Evolutionary conservation across 2,329 filamentous ascomycete species (phyloP).

Genomic region (Hyphodiscus sp.): DNA sequence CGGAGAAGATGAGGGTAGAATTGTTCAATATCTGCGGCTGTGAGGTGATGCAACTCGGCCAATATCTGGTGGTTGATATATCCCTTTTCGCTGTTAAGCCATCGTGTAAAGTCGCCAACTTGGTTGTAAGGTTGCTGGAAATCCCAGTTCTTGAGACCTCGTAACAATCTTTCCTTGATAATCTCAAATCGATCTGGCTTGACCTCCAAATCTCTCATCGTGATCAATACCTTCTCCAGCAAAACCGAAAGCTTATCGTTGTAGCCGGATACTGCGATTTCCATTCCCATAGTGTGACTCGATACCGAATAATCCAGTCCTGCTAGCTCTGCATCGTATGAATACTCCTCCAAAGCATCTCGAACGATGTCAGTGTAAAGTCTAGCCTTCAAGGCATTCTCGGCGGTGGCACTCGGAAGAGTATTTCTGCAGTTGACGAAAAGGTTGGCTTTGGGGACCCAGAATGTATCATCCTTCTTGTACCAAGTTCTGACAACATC

Average conservation of each 20-base stretch:
- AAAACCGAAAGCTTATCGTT: constrained; percentile 94
- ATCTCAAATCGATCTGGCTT: constrained; percentile 85
- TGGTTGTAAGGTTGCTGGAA: constrained; percentile 86
- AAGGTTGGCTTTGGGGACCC: constrained; percentile 91
- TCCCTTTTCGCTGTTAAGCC: constrained; percentile 69
- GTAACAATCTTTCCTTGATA: constrained; percentile 74
- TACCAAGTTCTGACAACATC: constrained; percentile 79
- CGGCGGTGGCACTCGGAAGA: constrained; percentile 70
- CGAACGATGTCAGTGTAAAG: constrained; percentile 81
- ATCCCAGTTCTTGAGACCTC: constrained; percentile 79
- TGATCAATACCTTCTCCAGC: constrained; percentile 78
- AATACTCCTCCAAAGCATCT: constrained; percentile 86
- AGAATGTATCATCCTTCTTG: constrained; percentile 98
- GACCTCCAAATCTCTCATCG: constrained; percentile 78
- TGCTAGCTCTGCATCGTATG: constrained; percentile 91
- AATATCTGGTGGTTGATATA: constrained; percentile 77
- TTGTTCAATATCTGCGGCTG: constrained; percentile 63
- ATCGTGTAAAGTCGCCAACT: constrained; percentile 74
- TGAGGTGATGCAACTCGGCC: constrained; percentile 68
- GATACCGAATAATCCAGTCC: constrained; percentile 79
- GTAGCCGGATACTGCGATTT: constrained; percentile 78
- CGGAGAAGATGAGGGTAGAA: constrained; percentile 77
- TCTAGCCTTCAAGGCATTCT: constrained; percentile 69
- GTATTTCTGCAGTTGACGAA: constrained; percentile 76
- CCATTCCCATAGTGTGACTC: constrained; percentile 65